phyloP scores from a whole-genome alignment of 768 basidiomycete genomes.

The Collybia nuda region DNA sequence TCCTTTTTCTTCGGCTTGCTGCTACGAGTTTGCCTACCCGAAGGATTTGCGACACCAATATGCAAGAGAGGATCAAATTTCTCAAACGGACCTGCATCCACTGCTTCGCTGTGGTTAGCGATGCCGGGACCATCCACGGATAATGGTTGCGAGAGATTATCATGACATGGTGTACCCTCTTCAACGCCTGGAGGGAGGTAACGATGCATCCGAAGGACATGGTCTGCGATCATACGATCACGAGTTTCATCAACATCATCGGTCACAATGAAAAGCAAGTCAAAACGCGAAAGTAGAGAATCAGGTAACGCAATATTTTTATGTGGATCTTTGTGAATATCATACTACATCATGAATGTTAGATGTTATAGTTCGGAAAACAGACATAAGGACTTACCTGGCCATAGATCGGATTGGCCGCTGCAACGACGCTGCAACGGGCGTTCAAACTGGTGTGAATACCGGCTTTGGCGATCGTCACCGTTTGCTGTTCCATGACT shows the following conservation, averaged over 20 bases:
- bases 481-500: conserved; percentile 99
- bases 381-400: conserved; percentile 54
- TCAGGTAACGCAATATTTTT: conserved; percentile 98
- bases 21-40: conserved; percentile 55
- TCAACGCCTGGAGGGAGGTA: conserved; percentile 96
- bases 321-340: conserved; percentile 99
- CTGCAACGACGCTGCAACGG: conserved; percentile 95
- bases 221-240: conserved; percentile 94
- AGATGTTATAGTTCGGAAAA: conserved; percentile 1
- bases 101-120: conserved; percentile 50
- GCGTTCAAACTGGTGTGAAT: conserved; percentile 99
- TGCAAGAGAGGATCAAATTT: conserved; percentile 97
- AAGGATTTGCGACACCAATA: conserved; percentile 63
- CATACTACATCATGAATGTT: conserved; percentile 62
- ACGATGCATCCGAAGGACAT: conserved; percentile 95
- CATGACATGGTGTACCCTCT: conserved; percentile 89
- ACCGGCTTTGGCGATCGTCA: conserved; percentile 98
- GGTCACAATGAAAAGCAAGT: conserved; percentile 95
- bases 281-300: conserved; percentile 97
- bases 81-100: conserved; percentile 84
- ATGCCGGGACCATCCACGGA: conserved; percentile 79
- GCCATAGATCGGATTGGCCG: conserved; percentile 98
- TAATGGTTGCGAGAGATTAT: conserved; percentile 85
- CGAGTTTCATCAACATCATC: conserved; percentile 96
- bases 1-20: conserved; percentile 69